A percentile compares a stretch with the other conserved stretches of the same genome.
Conservation (phyloP, 768 basidiomycete genomes). For the Termitomyces sp. region DNA sequence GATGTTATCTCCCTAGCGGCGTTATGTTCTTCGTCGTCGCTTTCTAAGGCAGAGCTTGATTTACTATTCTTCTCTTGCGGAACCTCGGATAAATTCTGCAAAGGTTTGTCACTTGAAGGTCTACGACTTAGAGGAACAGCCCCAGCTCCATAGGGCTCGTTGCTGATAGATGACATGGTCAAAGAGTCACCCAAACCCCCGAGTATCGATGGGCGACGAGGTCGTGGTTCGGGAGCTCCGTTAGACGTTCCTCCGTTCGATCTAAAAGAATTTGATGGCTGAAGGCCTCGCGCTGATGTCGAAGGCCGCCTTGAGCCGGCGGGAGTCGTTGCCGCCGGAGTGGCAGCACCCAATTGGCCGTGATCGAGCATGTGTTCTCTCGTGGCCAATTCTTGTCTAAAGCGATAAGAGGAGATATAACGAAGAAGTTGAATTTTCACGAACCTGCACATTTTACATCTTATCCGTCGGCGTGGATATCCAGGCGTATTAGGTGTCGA, state of each 20-base stretch:
- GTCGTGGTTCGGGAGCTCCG: conserved; percentile 15
- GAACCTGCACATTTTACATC: conserved; percentile 90
- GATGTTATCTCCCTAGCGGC: not conserved
- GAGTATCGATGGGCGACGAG: conserved; percentile 27
- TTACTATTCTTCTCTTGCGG: conserved; percentile 23
- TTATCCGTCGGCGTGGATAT: conserved; percentile 53
- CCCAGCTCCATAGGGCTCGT: conserved; percentile 4
- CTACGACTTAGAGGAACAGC: conserved; percentile 9
- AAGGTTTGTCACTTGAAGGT: conserved; percentile 12
- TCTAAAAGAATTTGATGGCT: conserved; percentile 19
- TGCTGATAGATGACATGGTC: conserved; percentile 34
- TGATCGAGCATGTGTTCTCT: conserved; percentile 95
- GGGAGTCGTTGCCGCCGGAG: conserved; percentile 48
- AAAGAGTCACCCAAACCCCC: conserved; percentile 28
- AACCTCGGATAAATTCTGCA: conserved; percentile 12
- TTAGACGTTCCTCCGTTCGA: conserved; percentile 15
- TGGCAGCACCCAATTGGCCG: conserved; percentile 68
- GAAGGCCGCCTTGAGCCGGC: conserved; percentile 24
- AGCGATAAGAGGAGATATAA: not conserved
- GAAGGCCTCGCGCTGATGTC: conserved; percentile 16
- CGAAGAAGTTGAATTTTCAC: conserved; percentile 5
- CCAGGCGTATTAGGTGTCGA: conserved; percentile 57
- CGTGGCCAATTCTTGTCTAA: conserved; percentile 77
- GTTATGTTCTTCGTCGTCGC: conserved; percentile 25
- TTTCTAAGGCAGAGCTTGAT: conserved; percentile 50